These are phyloP conservation scores for Exophiala sp. DNA, from an alignment of 2,329 filamentous ascomycete species.

Conservation along the genomic window DNA sequence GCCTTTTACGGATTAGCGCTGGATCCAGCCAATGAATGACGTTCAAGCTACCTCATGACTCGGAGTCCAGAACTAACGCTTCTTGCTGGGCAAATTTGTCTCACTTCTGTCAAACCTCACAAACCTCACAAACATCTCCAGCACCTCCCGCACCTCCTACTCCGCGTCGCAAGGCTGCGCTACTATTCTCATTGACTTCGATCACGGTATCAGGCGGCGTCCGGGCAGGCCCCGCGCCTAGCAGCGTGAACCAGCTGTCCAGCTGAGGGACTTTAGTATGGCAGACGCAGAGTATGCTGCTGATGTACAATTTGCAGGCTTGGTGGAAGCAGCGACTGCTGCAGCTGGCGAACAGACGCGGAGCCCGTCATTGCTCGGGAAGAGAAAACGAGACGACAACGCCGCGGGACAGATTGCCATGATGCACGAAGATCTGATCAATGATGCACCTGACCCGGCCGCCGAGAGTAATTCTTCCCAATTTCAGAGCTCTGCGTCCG, in stretches of 20 bases:
- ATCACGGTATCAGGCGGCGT: not conserved
- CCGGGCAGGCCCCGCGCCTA: slow-evolving; percentile 5
- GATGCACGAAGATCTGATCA: slow-evolving; percentile 32
- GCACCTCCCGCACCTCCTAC: not conserved
- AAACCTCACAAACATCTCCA: slow-evolving; percentile 15
- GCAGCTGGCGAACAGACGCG: slow-evolving; percentile 34
- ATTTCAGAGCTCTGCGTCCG: slow-evolving; percentile 48
- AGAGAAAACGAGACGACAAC: slow-evolving; percentile 39
- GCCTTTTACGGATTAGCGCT: not conserved
- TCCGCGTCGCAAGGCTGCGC: not conserved
- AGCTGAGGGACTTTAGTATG: slow-evolving; percentile 12
- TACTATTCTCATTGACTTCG: not conserved
- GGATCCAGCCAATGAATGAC: not conserved
- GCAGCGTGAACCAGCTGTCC: slow-evolving; percentile 8
- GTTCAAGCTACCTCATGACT: no score
- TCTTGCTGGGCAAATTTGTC: slow-evolving; percentile 19
- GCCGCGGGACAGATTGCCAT: slow-evolving; percentile 32
- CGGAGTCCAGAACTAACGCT: no score
- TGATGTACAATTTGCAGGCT: slow-evolving; percentile 42
- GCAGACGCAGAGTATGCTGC: slow-evolving; percentile 22
- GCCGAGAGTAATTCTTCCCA: slow-evolving; percentile 33
- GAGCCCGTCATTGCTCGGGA: slow-evolving; percentile 32
- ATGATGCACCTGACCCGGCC: slow-evolving; percentile 32
- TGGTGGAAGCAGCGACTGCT: slow-evolving; percentile 44
- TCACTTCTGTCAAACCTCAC: slow-evolving; percentile 20